Evolutionary conservation across 208 protist genomes (phyloP), one percentile per base, ranked within the genome.

Genomic region (Plasmodiophora brassicae): DNA sequence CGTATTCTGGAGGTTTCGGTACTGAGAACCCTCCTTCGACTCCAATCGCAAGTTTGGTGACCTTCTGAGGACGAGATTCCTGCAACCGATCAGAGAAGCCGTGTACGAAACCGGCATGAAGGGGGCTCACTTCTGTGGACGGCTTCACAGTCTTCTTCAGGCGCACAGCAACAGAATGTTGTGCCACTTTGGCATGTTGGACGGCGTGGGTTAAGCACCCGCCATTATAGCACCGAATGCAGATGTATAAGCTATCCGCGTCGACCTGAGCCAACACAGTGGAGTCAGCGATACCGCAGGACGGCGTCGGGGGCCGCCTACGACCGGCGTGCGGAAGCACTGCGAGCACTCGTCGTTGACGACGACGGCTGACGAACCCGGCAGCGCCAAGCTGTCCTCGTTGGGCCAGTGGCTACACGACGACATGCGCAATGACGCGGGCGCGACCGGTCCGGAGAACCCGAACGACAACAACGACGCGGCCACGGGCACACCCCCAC

Each of bases 1-100:
- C 91, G 86, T 93, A 89, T 28, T 87, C 88, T 0, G 93, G 93
- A 5, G 65, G 5, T n/a, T 94, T 88, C 71, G 95, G 92, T 44
- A 60, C 43, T 1, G 44, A 20, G 36, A 87, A 71, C n/a, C 90
- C 90, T 14, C 88, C 88, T 39, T 91, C 89, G n/a, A 88, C 53
- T 14, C 90, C 90, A 89, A 91, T 91, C 32, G 89, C 90, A 10
- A 91, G 38, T 36, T 91, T 91, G 14, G 88, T 90, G n/a, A 90
- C 65, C 83, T 90, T 89, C 43, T 89, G n/a, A n/a, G n/a, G n/a
- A n/a, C n/a, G n/a, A n/a, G n/a, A n/a, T n/a, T n/a, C n/a, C n/a
- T n/a, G n/a, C n/a, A n/a, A n/a, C n/a, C n/a, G n/a, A n/a, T n/a
- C n/a, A n/a, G n/a, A n/a, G n/a, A n/a, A n/a, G n/a, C n/a, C n/a